Base-by-base conservation (phyloP, 257 asterid genomes). In the Marsdenia floribunda region DNA sequence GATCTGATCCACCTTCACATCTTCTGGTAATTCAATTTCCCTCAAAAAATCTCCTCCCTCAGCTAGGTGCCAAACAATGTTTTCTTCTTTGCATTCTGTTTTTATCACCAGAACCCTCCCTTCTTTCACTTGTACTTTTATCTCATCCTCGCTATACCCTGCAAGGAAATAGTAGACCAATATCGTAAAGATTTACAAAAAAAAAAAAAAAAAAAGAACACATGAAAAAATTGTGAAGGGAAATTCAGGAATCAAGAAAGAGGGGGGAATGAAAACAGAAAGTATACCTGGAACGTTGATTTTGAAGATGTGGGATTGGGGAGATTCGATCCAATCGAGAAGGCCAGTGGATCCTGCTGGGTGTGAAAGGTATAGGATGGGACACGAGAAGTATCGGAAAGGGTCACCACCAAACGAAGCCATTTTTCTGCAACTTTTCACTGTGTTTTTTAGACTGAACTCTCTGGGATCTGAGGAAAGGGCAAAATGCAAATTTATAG, bases 1-100 rank as follows among this genome's bases (percentile, higher is more conserved):
- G 53, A 89, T 93, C 79, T 87, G 93, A 63, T 93, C 98, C 71
- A 85, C 78, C 87, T 86, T 93, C 77, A 91, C 96, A 73, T 88
- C 76, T 24, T 88, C 90, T 18, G 93, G 97, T 89, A 93, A 74
- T 78, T 88, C 91, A 3, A 93, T 85, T 24, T 87, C 91, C 80
- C 98, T 80, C 0, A 74, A 82, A 74, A 89, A 90, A 46, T 75
- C 89, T 19, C 80, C 88, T 77, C 98, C 85, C 92, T 91, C 97
- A 67, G 98, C 92, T 83, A 86, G 91, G 47, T 93, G 97, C 98
- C 96, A 93, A 44, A 90, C 88, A 2, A 70, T 29, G 59, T 84
- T 96, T 59, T 83, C 91, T 42, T 81, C 83, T 75, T 79, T 85
- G 0, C 79, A 83, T 81, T 88, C 96, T n/a, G 77, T 89, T 75